Percentiles rank a stretch among this genome's conserved stretches.
Evolutionary conservation across 2,329 filamentous ascomycete species (phyloP).

Genomic region (Arthroderma sp.): DNA sequence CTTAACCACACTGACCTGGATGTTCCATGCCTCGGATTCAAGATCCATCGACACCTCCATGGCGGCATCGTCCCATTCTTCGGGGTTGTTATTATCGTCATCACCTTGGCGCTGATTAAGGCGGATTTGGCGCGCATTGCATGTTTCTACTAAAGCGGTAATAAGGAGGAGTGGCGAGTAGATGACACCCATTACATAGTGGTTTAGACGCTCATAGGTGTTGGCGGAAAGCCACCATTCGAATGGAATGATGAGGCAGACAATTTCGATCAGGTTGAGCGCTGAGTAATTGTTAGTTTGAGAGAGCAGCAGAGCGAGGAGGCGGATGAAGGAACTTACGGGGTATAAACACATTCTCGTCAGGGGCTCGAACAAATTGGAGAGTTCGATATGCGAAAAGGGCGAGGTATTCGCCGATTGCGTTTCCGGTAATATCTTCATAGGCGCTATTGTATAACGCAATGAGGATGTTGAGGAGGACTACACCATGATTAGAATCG

Average conservation of each 20-base stretch:
- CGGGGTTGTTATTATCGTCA: constrained; percentile 72
- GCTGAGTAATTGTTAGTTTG: constrained; percentile 26
- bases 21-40: constrained; percentile 68
- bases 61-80: constrained; percentile 84
- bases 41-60: constrained; percentile 45
- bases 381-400: constrained; percentile 90
- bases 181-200: constrained; percentile 71
- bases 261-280: constrained; percentile 83
- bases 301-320: background rate
- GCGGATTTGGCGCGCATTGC: constrained; percentile 51
- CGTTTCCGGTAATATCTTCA: constrained; percentile 83
- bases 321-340: constrained; percentile 31
- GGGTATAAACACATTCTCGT: constrained; percentile 96
- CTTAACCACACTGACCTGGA: constrained; percentile 60
- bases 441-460: constrained; percentile 95
- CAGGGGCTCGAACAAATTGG: constrained; percentile 89
- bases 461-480: constrained; percentile 91
- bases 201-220: constrained; percentile 69
- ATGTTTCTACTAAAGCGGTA: constrained; percentile 59
- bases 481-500: constrained; percentile 16
- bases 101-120: constrained; percentile 68
- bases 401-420: constrained; percentile 88
- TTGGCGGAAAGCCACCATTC: constrained; percentile 88
- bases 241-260: constrained; percentile 62
- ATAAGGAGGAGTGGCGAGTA: constrained; percentile 75